Conservation (phyloP, 139 green algal genomes). For the Auxenochlorella pyrenoidosa region DNA sequence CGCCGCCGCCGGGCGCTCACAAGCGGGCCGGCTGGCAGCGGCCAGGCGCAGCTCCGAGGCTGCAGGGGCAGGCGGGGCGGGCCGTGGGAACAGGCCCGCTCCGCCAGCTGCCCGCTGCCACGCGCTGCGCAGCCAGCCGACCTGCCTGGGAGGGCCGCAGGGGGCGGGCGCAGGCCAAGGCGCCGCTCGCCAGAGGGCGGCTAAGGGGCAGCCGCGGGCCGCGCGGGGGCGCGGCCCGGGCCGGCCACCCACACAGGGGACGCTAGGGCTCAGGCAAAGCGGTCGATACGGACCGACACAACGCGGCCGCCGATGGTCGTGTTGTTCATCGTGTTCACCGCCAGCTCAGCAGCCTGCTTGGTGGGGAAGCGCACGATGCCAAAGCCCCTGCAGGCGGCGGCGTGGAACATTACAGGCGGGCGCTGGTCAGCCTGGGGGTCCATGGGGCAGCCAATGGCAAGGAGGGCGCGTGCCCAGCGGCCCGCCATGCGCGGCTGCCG, state of each 20-base stretch:
- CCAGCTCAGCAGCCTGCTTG: slow-evolving; percentile 69
- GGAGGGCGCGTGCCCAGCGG: too few relatives aligned
- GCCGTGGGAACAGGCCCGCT: too few relatives aligned
- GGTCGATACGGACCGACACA: slow-evolving; percentile 87
- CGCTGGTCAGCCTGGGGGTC: too few relatives aligned
- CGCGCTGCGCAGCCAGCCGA: not conserved
- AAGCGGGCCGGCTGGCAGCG: too few relatives aligned
- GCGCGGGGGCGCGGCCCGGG: not conserved
- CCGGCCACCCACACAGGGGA: not conserved
- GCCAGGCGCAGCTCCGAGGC: too few relatives aligned
- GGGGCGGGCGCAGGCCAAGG: not conserved
- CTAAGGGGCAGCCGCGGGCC: not conserved
- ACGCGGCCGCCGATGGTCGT: slow-evolving; percentile 80
- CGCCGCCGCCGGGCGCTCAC: too few relatives aligned
- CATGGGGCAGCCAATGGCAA: too few relatives aligned
- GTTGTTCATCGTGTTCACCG: slow-evolving; percentile 85
- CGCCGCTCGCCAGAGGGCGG: not conserved
- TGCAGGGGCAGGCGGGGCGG: too few relatives aligned
- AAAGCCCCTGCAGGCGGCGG: slow-evolving; percentile 75
- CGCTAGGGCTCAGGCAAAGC: slow-evolving; percentile 67
- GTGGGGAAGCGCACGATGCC: slow-evolving; percentile 83
- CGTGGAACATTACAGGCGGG: too few relatives aligned
- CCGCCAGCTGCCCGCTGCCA: too few relatives aligned
- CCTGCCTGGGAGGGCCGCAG: not conserved
- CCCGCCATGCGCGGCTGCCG: too few relatives aligned